Evolutionary conservation across 768 basidiomycete genomes (phyloP).

Genomic region (Pleurotus giganteus): DNA sequence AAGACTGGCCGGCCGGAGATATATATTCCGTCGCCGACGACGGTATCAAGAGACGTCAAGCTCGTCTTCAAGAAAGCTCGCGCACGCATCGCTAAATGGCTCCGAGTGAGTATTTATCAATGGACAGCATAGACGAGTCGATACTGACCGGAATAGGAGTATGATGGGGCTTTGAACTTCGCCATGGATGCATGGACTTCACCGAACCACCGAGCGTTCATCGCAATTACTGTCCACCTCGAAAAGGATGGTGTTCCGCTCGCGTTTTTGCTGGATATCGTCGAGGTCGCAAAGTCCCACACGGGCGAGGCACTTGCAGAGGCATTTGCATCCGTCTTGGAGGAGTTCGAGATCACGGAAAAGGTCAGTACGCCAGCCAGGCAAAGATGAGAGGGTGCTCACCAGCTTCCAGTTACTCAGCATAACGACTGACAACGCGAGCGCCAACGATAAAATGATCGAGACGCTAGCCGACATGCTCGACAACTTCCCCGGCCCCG

Average conservation of each 20-base stretch:
- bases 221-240: constrained; percentile 27
- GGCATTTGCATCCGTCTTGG: constrained; percentile 29
- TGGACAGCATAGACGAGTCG: background rate
- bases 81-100: constrained; percentile 24
- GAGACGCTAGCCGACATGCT: constrained; percentile 21
- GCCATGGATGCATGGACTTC: constrained; percentile 16
- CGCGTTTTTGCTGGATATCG: constrained; percentile 30
- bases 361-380: constrained; percentile 27
- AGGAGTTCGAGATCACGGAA: constrained; percentile 30
- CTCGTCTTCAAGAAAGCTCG: constrained; percentile 22
- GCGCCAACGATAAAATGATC: constrained; percentile 33
- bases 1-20: constrained; percentile 30
- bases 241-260: constrained; percentile 25
- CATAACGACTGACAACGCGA: constrained; percentile 35
- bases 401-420: constrained; percentile 24
- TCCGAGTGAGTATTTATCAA: constrained; percentile 18
- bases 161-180: constrained; percentile 28
- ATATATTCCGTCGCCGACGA: constrained; percentile 30
- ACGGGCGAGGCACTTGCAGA: constrained; percentile 30
- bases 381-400: background rate
- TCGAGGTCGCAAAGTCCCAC: constrained; percentile 36
- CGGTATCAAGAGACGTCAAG: constrained; percentile 29
- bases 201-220: constrained; percentile 13
- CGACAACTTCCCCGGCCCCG: constrained; percentile 17
- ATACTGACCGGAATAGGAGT: constrained; percentile 18